Percentiles rank a stretch among this genome's conserved stretches.
Evolutionary conservation across 192 early-diverging fungal genomes (phyloP).

Genomic region (Spizellomyces sp.): DNA sequence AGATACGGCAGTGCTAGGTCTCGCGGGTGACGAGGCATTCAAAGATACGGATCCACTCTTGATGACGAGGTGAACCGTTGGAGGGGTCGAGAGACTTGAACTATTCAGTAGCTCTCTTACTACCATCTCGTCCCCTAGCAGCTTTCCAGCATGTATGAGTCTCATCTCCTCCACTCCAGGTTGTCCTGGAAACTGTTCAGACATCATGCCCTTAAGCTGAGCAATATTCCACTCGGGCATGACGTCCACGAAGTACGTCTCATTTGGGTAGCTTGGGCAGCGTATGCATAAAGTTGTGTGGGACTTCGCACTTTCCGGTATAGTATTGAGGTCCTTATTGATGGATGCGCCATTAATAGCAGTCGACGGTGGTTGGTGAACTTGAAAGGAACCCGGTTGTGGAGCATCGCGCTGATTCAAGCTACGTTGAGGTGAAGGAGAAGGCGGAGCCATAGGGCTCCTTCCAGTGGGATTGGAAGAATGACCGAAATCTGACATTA

Average conservation of each 20-base stretch:
- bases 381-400: no score
- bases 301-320: no score
- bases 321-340: no score
- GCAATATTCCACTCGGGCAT: slow-evolving; percentile 8
- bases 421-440: no score
- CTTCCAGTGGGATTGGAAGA: no score
- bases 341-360: no score
- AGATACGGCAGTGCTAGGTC: not conserved
- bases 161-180: slow-evolving; percentile 21
- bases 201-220: slow-evolving; percentile 24
- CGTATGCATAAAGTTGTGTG: slow-evolving; percentile 10
- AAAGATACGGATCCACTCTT: slow-evolving; percentile 1
- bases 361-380: no score
- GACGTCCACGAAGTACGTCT: slow-evolving; percentile 9
- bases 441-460: no score
- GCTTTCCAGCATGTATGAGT: slow-evolving; percentile 32
- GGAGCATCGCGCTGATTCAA: no score
- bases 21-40: not conserved
- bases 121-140: slow-evolving; percentile 15
- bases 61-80: slow-evolving; percentile 30
- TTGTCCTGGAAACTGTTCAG: slow-evolving; percentile 12
- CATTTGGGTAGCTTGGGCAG: slow-evolving; percentile 34
- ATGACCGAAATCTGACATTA: no score
- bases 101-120: slow-evolving; percentile 2
- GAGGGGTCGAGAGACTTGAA: slow-evolving; percentile 7